Base-by-base conservation (phyloP, 441 rosid species). In the Arabidopsis hybrid region DNA sequence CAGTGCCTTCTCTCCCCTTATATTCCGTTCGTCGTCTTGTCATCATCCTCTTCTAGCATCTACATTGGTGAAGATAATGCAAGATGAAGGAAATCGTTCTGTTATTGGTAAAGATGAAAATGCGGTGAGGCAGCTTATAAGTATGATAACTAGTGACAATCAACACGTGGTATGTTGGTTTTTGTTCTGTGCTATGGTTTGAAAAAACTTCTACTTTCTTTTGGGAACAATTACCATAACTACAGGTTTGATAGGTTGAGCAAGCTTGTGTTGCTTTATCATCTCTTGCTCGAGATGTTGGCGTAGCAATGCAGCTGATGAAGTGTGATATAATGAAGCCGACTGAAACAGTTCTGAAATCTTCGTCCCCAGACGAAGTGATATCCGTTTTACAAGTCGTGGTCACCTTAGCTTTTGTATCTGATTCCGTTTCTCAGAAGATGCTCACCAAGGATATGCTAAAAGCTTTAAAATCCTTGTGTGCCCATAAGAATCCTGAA, bases 291-390 rank as follows among this genome's bases (percentile, higher is more conserved):
- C 92, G 84, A 85, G 99, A 95, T 76, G 83, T 92, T 67, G 88
- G 92, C 7, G 90, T 95, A 43, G 95, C 96, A 42, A 83, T 95
- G 91, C 93, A 88, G 85, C 84, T 95, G 82, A 88, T 95, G 88
- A 95, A 95, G 82, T 95, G 97, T 57, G 99, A 95, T 77, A 90
- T 93, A 65, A 89, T 95, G 99, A 89, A 92, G 83, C 98, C 96
- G 56, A 88, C 88, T 83, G 95, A 91, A 83, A 82, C 87, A 11
- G 98, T 90, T 46, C 72, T 93, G 78, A 93, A 86, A 83, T 92
- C 95, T 34, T 79, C 79, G 69, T 82, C 84, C 57, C 56, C 53
- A n/a, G 96, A 91, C 64, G 98, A 90, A 83, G 87, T 95, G 47
- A 86, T 88, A 49, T 90, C 99, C 63, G 98, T 95, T 60, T 78